Evolutionary conservation across 2,329 filamentous ascomycete species (phyloP).

Genomic region (Teratosphaeria epicoccoides): DNA sequence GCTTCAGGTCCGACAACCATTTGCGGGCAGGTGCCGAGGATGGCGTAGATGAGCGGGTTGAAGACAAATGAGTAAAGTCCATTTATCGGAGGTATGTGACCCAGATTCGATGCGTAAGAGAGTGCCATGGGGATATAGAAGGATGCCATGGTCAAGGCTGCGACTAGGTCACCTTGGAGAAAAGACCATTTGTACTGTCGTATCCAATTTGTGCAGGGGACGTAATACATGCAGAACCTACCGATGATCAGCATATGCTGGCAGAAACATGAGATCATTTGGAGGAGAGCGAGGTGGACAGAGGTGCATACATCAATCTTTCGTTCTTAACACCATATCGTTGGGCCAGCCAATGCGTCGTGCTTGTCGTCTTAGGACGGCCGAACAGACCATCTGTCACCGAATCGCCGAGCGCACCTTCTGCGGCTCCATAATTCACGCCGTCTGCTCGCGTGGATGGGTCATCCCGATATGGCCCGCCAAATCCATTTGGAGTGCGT

Average conservation of each 20-base stretch:
- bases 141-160: slow-evolving; percentile 91
- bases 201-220: slow-evolving; percentile 86
- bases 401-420: slow-evolving; percentile 32
- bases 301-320: slow-evolving; percentile 54
- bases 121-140: slow-evolving; percentile 97
- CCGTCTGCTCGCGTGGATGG: slow-evolving; percentile 1
- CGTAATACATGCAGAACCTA: slow-evolving; percentile 85
- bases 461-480: slow-evolving; percentile 25
- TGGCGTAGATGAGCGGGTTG: slow-evolving; percentile 79
- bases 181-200: slow-evolving; percentile 74
- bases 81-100: slow-evolving; percentile 84
- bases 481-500: slow-evolving; percentile 27
- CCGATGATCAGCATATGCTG: slow-evolving; percentile 8
- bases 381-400: slow-evolving; percentile 35
- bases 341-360: slow-evolving; percentile 60
- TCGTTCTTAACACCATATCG: slow-evolving; percentile 64
- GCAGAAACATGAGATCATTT: slow-evolving; percentile 1
- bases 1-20: slow-evolving; percentile 95
- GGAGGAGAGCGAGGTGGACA: neutral
- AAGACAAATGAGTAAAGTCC: slow-evolving; percentile 91
- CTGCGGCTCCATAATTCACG: slow-evolving; percentile 22
- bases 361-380: slow-evolving; percentile 54
- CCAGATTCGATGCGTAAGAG: slow-evolving; percentile 83
- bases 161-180: slow-evolving; percentile 73
- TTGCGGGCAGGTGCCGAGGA: slow-evolving; percentile 82